These are phyloP conservation scores for Fusarium agapanthi DNA, from an alignment of 2,329 filamentous ascomycete genomes.

Conservation along the genomic window DNA sequence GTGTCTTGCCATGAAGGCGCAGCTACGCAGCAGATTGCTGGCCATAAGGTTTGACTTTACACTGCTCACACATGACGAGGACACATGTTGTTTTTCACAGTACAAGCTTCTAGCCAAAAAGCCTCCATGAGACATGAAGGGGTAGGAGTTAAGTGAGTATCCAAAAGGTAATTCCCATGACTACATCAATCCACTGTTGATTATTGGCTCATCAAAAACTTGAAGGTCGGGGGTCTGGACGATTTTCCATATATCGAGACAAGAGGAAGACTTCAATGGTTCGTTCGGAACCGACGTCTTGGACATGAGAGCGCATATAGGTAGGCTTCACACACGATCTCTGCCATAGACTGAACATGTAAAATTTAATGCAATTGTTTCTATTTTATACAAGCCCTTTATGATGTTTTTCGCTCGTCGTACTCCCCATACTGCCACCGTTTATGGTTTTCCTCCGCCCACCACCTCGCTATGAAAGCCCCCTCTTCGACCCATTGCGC, in stretches of 20 bases:
- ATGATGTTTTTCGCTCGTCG: background rate
- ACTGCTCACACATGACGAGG: too few species aligned
- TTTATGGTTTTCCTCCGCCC: constrained; percentile 47
- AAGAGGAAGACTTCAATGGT: background rate
- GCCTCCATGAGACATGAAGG: too few species aligned
- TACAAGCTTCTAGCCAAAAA: background rate
- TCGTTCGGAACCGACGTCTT: background rate
- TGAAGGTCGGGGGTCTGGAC: background rate
- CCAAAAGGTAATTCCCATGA: too few species aligned
- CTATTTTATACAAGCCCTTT: background rate
- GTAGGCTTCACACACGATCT: background rate
- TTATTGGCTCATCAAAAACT: background rate
- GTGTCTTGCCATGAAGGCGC: background rate
- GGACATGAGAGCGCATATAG: too few species aligned
- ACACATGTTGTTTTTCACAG: background rate
- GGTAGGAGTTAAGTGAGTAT: background rate
- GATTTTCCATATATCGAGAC: background rate
- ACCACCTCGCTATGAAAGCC: constrained; percentile 46
- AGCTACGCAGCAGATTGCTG: background rate
- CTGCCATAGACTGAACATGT: background rate
- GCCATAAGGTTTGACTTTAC: background rate
- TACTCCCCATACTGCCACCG: constrained; percentile 44
- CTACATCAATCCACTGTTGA: too few species aligned
- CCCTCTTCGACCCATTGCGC: constrained; percentile 46
- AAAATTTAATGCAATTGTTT: background rate